Conservation (phyloP, 495 filamentous ascomycete species). For the Patellaria atrata region DNA sequence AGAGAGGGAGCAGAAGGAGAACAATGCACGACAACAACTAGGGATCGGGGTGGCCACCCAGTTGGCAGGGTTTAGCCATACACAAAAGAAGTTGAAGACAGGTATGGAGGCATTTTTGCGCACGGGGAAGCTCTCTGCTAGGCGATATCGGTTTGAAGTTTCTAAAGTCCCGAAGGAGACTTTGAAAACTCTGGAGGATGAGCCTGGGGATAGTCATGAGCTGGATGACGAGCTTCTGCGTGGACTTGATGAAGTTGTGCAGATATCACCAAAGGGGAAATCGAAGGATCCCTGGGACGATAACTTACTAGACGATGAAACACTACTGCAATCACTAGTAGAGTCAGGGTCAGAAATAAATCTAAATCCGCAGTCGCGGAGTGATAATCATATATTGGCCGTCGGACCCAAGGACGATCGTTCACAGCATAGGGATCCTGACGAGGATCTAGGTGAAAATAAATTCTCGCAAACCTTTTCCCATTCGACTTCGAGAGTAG, state of each 20-base stretch:
- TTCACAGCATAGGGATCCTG: no score
- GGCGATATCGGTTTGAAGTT: not conserved
- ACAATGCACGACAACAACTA: conserved; percentile 8
- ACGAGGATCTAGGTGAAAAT: no score
- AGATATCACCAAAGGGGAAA: not conserved
- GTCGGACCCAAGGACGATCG: no score
- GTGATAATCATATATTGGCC: no score
- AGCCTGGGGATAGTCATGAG: conserved; percentile 15
- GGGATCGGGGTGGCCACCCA: conserved; percentile 21
- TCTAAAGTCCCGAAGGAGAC: conserved; percentile 1
- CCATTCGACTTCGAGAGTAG: no score
- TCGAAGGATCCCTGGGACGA: conserved; percentile 2
- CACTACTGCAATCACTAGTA: conserved; percentile 8
- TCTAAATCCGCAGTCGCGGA: no score
- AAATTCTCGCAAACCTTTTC: no score
- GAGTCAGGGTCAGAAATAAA: conserved; percentile 10
- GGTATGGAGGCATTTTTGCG: conserved; percentile 20
- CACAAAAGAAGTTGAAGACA: conserved; percentile 15
- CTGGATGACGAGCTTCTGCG: conserved; percentile 4
- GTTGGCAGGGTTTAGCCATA: conserved; percentile 18
- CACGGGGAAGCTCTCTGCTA: not conserved
- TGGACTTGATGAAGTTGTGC: not conserved
- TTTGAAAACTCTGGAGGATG: conserved; percentile 9
- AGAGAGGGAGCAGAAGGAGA: conserved; percentile 16
- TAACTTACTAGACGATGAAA: conserved; percentile 13